Evolutionary conservation across 371 early-diverging fungal species (phyloP).

Genomic region (Rozella allomycis): DNA sequence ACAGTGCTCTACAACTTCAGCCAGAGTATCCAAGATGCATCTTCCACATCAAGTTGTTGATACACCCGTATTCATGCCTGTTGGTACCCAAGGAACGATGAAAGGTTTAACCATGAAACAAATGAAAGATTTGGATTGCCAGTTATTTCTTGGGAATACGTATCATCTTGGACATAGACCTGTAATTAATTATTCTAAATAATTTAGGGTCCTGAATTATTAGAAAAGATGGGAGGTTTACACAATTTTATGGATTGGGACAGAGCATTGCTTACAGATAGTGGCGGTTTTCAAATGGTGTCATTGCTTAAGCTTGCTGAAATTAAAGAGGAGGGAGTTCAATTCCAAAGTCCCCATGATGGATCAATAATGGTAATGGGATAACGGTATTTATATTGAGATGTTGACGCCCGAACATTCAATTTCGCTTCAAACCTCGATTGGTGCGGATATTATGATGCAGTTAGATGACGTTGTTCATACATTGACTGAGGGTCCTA

Average conservation of each 20-base stretch:
- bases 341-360: slow-evolving; percentile 67
- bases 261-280: slow-evolving; percentile 64
- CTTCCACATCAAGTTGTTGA: slow-evolving; percentile 63
- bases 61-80: slow-evolving; percentile 92
- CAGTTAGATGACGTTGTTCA: slow-evolving; percentile 91
- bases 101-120: slow-evolving; percentile 66
- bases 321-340: slow-evolving; percentile 80
- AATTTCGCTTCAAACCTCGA: slow-evolving; percentile 73
- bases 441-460: slow-evolving; percentile 94
- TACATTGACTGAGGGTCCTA: slow-evolving; percentile 51
- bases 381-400: no score
- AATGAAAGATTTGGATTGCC: slow-evolving; percentile 56
- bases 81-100: slow-evolving; percentile 87
- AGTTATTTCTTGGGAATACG: slow-evolving; percentile 80
- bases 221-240: slow-evolving; percentile 53
- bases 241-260: slow-evolving; percentile 78
- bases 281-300: slow-evolving; percentile 92
- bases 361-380: slow-evolving; percentile 48
- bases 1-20: slow-evolving; percentile 72
- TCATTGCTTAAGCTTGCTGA: slow-evolving; percentile 57
- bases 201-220: slow-evolving; percentile 55
- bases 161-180: slow-evolving; percentile 17
- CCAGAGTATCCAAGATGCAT: slow-evolving; percentile 50
- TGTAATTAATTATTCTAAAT: slow-evolving; percentile 1
- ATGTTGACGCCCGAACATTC: slow-evolving; percentile 87